Evolutionary conservation across 306 rosid species (phyloP).

Genomic region (Astragalus membranaceus): DNA sequence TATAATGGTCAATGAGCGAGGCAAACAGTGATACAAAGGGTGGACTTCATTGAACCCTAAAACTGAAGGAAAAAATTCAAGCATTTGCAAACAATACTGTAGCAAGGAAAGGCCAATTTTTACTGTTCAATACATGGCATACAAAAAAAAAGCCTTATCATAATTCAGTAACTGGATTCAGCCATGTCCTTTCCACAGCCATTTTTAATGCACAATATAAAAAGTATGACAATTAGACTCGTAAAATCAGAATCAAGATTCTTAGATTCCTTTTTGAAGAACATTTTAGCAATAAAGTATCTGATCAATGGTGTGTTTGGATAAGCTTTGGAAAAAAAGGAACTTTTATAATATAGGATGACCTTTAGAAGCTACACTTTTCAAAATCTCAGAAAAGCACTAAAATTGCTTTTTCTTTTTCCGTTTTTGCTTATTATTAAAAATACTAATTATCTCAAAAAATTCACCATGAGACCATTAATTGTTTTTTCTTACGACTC

Average conservation of each 20-base stretch:
- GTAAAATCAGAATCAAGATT: neutral
- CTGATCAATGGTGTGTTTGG: neutral
- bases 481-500: neutral
- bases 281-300: neutral
- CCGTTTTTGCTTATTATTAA: neutral
- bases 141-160: neutral
- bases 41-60: neutral
- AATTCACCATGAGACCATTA: neutral
- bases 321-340: neutral
- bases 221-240: neutral
- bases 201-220: neutral
- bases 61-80: neutral
- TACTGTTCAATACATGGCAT: neutral
- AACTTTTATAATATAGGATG: neutral
- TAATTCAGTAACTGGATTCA: neutral
- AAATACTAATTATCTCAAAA: neutral
- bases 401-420: neutral
- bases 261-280: neutral
- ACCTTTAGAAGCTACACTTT: neutral
- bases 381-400: neutral
- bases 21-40: neutral
- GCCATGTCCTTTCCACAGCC: neutral
- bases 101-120: slow-evolving; percentile 3
- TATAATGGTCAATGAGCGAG: neutral
- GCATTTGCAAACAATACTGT: neutral